phyloP scores from a whole-genome alignment of 225 moss, liverwort and hornwort genomes.

The Thuidium tamariscinum region DNA sequence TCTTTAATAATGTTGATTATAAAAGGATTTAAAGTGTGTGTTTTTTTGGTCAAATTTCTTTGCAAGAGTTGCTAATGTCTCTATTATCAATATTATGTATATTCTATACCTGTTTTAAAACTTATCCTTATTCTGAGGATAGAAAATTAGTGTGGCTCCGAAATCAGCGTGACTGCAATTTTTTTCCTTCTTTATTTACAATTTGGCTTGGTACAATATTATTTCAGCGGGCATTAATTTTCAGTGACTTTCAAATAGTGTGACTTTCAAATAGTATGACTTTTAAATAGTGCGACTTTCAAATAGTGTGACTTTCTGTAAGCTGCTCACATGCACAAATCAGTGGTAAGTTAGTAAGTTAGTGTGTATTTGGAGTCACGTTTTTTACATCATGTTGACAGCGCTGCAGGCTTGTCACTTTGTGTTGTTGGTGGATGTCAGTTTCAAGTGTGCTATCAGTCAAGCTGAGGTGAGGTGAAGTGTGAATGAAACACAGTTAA shows the following conservation, averaged over 20 bases:
- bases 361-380: not conserved
- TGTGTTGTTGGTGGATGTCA: not conserved
- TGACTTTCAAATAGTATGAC: no score
- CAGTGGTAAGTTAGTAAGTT: not conserved
- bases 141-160: not conserved
- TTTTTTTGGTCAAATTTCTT: not conserved
- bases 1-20: not conserved
- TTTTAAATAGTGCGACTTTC: not conserved
- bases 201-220: fast-evolving
- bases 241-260: not conserved
- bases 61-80: no score
- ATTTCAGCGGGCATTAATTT: not conserved
- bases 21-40: not conserved
- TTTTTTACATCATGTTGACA: not conserved
- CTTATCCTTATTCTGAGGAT: not conserved
- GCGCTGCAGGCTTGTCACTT: not conserved
- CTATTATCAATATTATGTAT: not conserved
- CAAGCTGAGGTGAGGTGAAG: not conserved
- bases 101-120: not conserved
- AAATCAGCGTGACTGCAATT: not conserved
- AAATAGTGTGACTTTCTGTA: not conserved
- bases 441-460: not conserved
- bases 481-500: not conserved
- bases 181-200: not conserved
- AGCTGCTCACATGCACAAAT: not conserved